These are phyloP conservation scores for Cornus controversa DNA, from an alignment of 148 eudicot species.

Conservation along the genomic window DNA sequence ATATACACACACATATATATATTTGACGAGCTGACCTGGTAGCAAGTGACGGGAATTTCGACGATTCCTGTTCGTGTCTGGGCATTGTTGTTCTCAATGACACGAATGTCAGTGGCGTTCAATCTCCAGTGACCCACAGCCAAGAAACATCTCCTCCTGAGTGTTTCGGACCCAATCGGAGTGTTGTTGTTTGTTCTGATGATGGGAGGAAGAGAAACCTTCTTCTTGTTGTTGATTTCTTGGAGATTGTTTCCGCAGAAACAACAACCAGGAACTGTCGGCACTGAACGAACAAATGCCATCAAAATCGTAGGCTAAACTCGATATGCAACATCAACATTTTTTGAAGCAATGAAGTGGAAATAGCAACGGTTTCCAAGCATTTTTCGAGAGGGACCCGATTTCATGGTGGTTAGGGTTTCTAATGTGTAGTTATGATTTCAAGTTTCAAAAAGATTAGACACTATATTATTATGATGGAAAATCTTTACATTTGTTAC, in stretches of 20 bases:
- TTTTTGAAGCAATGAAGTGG: not conserved
- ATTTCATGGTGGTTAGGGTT: conserved; percentile 5
- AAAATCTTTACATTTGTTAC: too few relatives aligned
- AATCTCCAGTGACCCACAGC: conserved; percentile 22
- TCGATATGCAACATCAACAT: not conserved
- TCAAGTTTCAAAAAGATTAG: too few relatives aligned
- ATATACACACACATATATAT: not conserved
- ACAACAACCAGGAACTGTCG: not conserved
- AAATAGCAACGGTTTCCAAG: not conserved
- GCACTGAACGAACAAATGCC: conserved; percentile 11
- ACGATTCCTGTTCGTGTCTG: conserved; percentile 20
- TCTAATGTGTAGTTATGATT: not conserved
- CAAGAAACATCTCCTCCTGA: not conserved
- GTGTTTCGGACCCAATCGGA: not conserved
- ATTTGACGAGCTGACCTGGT: conserved; percentile 53
- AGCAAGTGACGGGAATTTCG: conserved; percentile 83
- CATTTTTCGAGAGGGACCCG: not conserved
- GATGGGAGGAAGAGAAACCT: not conserved
- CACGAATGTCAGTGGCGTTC: conserved; percentile 27
- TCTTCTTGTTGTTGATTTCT: not conserved
- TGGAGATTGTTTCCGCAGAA: not conserved
- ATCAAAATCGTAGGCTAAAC: not conserved
- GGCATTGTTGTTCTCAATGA: conserved; percentile 16
- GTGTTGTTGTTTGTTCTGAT: conserved; percentile 9
- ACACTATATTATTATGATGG: too few relatives aligned